Percentiles rank a stretch among this genome's conserved stretches.
Conservation (phyloP, 179 eudicot species). For the Vitellaria paradoxa region DNA sequence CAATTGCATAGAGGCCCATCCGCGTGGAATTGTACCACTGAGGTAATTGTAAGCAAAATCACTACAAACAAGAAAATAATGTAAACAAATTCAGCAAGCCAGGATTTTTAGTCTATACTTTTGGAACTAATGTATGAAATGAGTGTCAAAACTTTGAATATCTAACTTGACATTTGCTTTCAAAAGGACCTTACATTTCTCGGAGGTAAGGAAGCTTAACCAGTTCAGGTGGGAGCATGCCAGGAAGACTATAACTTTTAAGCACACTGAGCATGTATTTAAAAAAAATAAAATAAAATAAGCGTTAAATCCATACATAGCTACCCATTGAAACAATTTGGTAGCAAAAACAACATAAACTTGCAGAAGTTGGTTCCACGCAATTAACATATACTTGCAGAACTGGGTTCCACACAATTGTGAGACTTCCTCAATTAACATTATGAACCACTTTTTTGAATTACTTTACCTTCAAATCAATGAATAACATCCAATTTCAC, state of each 20-base stretch:
- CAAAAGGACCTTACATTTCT: conserved; percentile 42
- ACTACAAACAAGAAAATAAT: conserved; percentile 27
- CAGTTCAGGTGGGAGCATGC: conserved; percentile 57
- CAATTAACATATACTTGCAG: too few species aligned
- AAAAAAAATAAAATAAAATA: not conserved
- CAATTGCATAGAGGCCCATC: conserved; percentile 62
- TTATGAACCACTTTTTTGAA: not conserved
- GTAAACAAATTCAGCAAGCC: not conserved
- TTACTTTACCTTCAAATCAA: not conserved
- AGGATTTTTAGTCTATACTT: not conserved
- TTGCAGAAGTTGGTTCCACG: not conserved
- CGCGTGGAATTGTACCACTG: conserved; percentile 65
- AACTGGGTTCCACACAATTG: not conserved
- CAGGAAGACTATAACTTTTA: conserved; percentile 63
- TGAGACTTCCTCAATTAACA: not conserved
- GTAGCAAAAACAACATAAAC: not conserved
- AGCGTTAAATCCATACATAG: not conserved
- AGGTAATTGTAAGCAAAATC: conserved; percentile 77
- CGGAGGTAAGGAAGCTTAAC: conserved; percentile 59
- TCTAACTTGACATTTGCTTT: not conserved
- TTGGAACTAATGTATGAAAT: not conserved
- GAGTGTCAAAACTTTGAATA: not conserved
- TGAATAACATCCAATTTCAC: not conserved
- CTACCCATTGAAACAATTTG: not conserved
- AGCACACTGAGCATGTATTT: conserved; percentile 44